A percentile compares a stretch with the other conserved stretches of the same genome.
phyloP scores from a whole-genome alignment of 2,329 filamentous ascomycete genomes.

The Apiospora kogelbergensis region DNA sequence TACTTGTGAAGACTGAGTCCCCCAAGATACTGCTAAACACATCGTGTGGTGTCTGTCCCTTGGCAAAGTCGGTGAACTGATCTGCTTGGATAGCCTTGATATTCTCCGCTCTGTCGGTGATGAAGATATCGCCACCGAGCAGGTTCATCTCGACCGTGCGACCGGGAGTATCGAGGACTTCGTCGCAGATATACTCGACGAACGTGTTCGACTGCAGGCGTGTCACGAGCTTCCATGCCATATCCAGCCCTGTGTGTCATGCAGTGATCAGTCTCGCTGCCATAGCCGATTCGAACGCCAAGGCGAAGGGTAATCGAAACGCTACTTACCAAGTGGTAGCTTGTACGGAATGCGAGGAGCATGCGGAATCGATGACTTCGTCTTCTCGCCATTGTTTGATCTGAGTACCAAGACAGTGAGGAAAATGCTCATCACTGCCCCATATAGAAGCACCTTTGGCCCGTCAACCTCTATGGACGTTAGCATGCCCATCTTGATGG shows the following conservation, averaged over 20 bases:
- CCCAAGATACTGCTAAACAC: conserved; percentile 8
- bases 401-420: background rate
- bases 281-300: background rate
- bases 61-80: conserved; percentile 8
- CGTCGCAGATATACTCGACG: background rate
- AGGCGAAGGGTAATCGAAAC: background rate
- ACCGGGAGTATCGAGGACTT: background rate
- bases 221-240: conserved; percentile 5
- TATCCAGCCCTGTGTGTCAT: background rate
- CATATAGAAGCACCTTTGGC: background rate
- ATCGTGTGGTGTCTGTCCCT: conserved; percentile 7
- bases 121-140: conserved; percentile 1
- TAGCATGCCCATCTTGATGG: background rate
- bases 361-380: background rate
- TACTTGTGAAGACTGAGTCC: conserved; percentile 7
- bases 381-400: background rate
- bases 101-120: conserved; percentile 7
- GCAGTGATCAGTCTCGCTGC: background rate
- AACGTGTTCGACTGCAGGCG: conserved; percentile 1
- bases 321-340: background rate
- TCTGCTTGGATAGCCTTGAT: conserved; percentile 10
- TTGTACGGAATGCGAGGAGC: conserved; percentile 3
- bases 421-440: background rate
- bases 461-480: conserved; percentile 1
- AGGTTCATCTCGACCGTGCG: conserved; percentile 10